Conservation (phyloP, 1,284 basidiomycete species). For the Apiotrichum gracile region DNA sequence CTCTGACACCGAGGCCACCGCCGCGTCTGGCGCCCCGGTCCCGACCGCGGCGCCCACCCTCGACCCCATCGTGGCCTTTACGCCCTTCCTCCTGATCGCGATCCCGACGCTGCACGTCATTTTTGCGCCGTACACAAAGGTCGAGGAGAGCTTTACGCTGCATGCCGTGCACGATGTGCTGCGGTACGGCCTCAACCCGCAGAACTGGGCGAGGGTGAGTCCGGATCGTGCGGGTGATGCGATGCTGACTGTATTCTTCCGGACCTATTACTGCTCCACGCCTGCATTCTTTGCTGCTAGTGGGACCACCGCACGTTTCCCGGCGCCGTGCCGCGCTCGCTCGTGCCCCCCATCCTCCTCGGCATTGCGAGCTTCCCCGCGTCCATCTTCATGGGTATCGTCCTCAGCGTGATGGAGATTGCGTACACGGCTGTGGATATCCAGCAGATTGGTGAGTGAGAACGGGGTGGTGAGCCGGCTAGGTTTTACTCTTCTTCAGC, state of each 20-base stretch:
- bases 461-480: no score
- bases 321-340: slow-evolving; percentile 82
- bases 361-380: slow-evolving; percentile 29
- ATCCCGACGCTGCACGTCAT: slow-evolving; percentile 63
- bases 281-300: slow-evolving; percentile 44
- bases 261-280: background rate
- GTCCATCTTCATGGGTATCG: slow-evolving; percentile 1
- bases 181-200: slow-evolving; percentile 54
- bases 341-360: slow-evolving; percentile 55
- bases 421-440: slow-evolving; percentile 50
- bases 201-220: slow-evolving; percentile 11
- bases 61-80: slow-evolving; percentile 36
- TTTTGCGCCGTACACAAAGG: slow-evolving; percentile 84
- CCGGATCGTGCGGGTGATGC: background rate
- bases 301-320: slow-evolving; percentile 88
- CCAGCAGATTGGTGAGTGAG: slow-evolving; percentile 58
- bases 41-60: slow-evolving; percentile 67
- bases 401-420: background rate
- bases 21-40: no score
- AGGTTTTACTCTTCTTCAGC: no score
- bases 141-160: slow-evolving; percentile 94
- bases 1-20: background rate
- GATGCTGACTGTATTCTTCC: background rate
- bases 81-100: slow-evolving; percentile 54
- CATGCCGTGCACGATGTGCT: slow-evolving; percentile 87